Evolutionary conservation across 2,329 filamentous ascomycete species (phyloP).

Genomic region (Hirsutella rhossiliensis): DNA sequence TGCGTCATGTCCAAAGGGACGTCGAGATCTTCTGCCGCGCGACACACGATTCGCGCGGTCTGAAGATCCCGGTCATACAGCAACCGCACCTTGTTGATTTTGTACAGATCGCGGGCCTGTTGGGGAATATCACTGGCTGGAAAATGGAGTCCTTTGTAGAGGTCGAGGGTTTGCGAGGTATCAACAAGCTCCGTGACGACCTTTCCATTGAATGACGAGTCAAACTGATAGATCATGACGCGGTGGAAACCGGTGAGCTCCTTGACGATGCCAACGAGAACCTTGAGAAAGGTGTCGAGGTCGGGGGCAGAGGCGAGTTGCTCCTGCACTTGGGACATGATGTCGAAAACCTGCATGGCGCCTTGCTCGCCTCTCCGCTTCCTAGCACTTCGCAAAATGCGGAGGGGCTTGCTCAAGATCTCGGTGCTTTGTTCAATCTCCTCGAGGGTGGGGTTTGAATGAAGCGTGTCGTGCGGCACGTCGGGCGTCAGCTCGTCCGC

Average conservation of each 20-base stretch:
- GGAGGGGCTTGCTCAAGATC: constrained; percentile 62
- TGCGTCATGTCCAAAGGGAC: constrained; percentile 72
- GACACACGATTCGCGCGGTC: constrained; percentile 72
- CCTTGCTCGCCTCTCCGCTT: constrained; percentile 67
- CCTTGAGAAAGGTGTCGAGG: constrained; percentile 64
- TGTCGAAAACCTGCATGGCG: constrained; percentile 83
- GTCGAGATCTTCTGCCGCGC: constrained; percentile 60
- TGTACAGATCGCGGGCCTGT: constrained; percentile 81
- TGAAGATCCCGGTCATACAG: constrained; percentile 75
- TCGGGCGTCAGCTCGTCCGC: constrained; percentile 46
- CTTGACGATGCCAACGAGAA: constrained; percentile 75
- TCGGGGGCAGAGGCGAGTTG: constrained; percentile 63
- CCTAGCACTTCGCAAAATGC: constrained; percentile 62
- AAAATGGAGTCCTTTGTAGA: constrained; percentile 82
- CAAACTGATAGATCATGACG: constrained; percentile 90
- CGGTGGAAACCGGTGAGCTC: constrained; percentile 85
- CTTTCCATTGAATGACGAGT: constrained; percentile 67
- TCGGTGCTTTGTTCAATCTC: constrained; percentile 67
- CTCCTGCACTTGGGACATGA: constrained; percentile 85
- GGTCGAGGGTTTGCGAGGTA: constrained; percentile 63
- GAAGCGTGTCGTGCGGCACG: constrained; percentile 60
- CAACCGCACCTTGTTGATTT: constrained; percentile 77
- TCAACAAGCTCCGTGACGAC: constrained; percentile 84
- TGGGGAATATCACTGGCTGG: constrained; percentile 78
- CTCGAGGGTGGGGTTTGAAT: constrained; percentile 59